Percentiles rank a stretch among this genome's conserved stretches.
phyloP scores from a whole-genome alignment of 2,329 filamentous ascomycete species.

The Phoma herbarum region DNA sequence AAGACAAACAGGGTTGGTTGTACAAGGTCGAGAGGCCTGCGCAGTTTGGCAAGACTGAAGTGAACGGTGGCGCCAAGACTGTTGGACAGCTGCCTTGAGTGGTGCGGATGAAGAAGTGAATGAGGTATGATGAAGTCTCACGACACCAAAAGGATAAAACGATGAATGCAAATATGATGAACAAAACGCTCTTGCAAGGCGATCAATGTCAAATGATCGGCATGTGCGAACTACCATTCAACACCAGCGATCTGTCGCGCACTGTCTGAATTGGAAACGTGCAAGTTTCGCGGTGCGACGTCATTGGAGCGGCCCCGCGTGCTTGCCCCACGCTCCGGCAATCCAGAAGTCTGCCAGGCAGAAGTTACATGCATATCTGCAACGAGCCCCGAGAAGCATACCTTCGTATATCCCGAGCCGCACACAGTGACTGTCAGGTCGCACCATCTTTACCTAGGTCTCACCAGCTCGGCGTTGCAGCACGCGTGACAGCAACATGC shows the following conservation, averaged over 20 bases:
- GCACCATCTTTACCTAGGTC: conserved; percentile 14
- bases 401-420: conserved; percentile 1
- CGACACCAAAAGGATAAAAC: background rate
- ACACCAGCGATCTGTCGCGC: conserved; percentile 14
- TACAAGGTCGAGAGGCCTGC: conserved; percentile 54
- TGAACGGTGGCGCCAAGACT: conserved; percentile 34
- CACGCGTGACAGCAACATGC: conserved; percentile 25
- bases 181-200: background rate
- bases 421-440: conserved; percentile 1
- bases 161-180: background rate
- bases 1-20: conserved; percentile 81
- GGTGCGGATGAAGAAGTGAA: background rate
- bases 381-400: conserved; percentile 2
- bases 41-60: conserved; percentile 44
- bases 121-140: background rate
- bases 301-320: conserved; percentile 26
- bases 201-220: background rate
- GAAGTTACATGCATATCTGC: conserved; percentile 24
- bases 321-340: conserved; percentile 18
- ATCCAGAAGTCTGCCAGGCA: conserved; percentile 28
- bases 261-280: conserved; percentile 22
- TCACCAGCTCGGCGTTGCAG: conserved; percentile 3
- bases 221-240: background rate
- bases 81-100: conserved; percentile 48
- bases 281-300: conserved; percentile 15